Evolutionary conservation across 2,329 filamentous ascomycete species (phyloP).

Genomic region (Pezicula radicicola): DNA sequence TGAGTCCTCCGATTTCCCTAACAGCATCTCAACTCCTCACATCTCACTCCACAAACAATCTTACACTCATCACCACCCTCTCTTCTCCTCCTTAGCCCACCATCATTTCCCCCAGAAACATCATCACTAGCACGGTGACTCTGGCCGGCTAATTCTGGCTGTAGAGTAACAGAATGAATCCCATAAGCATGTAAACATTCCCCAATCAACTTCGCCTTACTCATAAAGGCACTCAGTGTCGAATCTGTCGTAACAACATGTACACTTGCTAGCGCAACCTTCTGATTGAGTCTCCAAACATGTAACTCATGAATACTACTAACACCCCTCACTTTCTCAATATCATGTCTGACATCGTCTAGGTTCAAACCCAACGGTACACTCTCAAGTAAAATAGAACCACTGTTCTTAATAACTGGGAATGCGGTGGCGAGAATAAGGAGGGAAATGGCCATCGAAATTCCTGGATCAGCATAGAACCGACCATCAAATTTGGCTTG

Average conservation of each 20-base stretch:
- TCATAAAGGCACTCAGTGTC: slow-evolving; percentile 55
- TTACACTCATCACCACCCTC: slow-evolving; percentile 8
- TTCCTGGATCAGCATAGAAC: slow-evolving; percentile 70
- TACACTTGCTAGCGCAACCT: slow-evolving; percentile 65
- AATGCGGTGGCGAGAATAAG: slow-evolving; percentile 66
- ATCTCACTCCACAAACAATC: slow-evolving; percentile 16
- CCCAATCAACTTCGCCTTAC: slow-evolving; percentile 57
- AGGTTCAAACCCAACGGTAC: slow-evolving; percentile 58
- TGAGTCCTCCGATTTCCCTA: slow-evolving; percentile 2
- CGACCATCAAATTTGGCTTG: slow-evolving; percentile 51
- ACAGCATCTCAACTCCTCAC: slow-evolving; percentile 30
- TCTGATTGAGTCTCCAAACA: slow-evolving; percentile 71
- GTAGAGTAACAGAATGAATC: slow-evolving; percentile 68
- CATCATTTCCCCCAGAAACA: neutral
- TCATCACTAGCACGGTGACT: slow-evolving; percentile 1
- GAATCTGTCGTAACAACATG: slow-evolving; percentile 62
- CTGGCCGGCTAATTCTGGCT: slow-evolving; percentile 52
- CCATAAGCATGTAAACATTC: slow-evolving; percentile 73
- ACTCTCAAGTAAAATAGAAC: slow-evolving; percentile 65
- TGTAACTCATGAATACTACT: slow-evolving; percentile 69
- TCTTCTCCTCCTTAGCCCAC: neutral
- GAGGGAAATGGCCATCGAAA: slow-evolving; percentile 67
- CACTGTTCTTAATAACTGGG: slow-evolving; percentile 58
- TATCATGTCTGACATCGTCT: slow-evolving; percentile 63
- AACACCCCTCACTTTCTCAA: slow-evolving; percentile 63